Evolutionary conservation across 164 flowering plant species (phyloP).

Genomic region (Litsea cubeba): DNA sequence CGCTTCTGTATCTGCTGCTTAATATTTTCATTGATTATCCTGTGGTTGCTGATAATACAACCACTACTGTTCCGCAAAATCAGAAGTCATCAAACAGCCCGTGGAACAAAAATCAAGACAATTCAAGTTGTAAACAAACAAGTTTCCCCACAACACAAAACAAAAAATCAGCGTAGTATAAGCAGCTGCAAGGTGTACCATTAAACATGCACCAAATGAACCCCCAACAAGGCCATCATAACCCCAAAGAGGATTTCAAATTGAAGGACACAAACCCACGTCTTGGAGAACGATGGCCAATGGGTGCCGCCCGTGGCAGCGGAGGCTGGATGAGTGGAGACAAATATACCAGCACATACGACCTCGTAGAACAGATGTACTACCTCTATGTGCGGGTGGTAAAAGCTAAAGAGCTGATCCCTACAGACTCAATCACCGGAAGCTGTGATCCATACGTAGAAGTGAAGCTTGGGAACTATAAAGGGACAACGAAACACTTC

Average conservation of each 20-base stretch:
- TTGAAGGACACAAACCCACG: slow-evolving; percentile 64
- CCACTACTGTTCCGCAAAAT: background rate
- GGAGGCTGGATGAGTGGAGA: slow-evolving; percentile 65
- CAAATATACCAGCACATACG: slow-evolving; percentile 60
- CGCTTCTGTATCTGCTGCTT: background rate
- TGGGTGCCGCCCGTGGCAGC: slow-evolving; percentile 37
- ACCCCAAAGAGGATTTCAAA: slow-evolving; percentile 52
- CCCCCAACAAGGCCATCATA: slow-evolving; percentile 23
- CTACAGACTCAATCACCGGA: slow-evolving; percentile 40
- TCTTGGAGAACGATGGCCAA: slow-evolving; percentile 70
- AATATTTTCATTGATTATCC: background rate
- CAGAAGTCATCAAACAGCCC: slow-evolving; percentile 9
- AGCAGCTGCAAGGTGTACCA: slow-evolving; percentile 14
- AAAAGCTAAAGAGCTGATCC: slow-evolving; percentile 65
- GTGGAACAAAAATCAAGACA: slow-evolving; percentile 13
- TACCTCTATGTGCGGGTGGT: slow-evolving; percentile 75
- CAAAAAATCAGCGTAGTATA: slow-evolving; percentile 11
- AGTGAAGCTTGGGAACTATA: slow-evolving; percentile 76
- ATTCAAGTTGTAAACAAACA: slow-evolving; percentile 18
- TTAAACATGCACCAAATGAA: slow-evolving; percentile 31
- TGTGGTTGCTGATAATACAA: background rate
- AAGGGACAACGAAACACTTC: slow-evolving; percentile 58
- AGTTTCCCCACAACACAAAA: slow-evolving; percentile 13
- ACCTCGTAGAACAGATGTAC: slow-evolving; percentile 77
- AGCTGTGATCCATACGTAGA: slow-evolving; percentile 66